Percentiles rank a stretch among this genome's conserved stretches.
These are phyloP conservation scores for Candida pseudoviswanathii DNA, from an alignment of 1,139 yeast genomes.

Conservation along the genomic window DNA sequence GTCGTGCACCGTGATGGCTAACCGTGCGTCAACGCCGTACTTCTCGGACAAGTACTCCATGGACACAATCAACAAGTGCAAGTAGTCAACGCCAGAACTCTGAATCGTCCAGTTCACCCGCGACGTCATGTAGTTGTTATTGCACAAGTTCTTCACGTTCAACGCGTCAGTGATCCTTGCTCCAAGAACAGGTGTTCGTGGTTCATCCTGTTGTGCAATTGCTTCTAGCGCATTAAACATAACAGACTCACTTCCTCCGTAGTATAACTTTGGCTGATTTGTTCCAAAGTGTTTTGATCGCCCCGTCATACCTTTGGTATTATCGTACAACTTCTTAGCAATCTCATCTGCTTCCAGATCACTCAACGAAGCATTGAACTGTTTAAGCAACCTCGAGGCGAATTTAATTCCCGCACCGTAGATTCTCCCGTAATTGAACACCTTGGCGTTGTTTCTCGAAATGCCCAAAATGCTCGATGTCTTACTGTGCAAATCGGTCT, in stretches of 20 bases:
- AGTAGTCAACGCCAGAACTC: slow-evolving; percentile 95
- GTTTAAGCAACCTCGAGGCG: slow-evolving; percentile 78
- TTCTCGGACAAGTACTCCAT: slow-evolving; percentile 79
- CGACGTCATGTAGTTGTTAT: slow-evolving; percentile 76
- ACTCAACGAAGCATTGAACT: slow-evolving; percentile 72
- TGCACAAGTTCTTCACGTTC: slow-evolving; percentile 62
- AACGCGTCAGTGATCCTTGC: slow-evolving; percentile 92
- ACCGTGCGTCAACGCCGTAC: slow-evolving; percentile 74
- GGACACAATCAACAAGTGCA: slow-evolving; percentile 80
- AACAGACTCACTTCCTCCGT: slow-evolving; percentile 93
- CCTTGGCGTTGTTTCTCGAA: slow-evolving; percentile 87
- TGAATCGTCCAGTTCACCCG: slow-evolving; percentile 98
- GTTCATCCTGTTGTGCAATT: slow-evolving; percentile 82
- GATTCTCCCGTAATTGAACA: slow-evolving; percentile 94
- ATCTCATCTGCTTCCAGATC: slow-evolving; percentile 68
- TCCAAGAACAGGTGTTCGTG: slow-evolving; percentile 89
- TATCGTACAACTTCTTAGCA: slow-evolving; percentile 70
- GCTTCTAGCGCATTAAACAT: slow-evolving; percentile 86
- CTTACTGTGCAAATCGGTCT: slow-evolving; percentile 93
- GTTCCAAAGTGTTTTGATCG: slow-evolving; percentile 26
- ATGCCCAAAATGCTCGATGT: slow-evolving; percentile 91
- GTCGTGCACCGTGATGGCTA: slow-evolving; percentile 91
- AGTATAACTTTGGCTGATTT: slow-evolving; percentile 51
- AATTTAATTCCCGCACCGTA: slow-evolving; percentile 97
- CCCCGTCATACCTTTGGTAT: slow-evolving; percentile 73